These are phyloP conservation scores for Flaveria linearis DNA, from an alignment of 129 eudicot genomes.

Conservation along the genomic window DNA sequence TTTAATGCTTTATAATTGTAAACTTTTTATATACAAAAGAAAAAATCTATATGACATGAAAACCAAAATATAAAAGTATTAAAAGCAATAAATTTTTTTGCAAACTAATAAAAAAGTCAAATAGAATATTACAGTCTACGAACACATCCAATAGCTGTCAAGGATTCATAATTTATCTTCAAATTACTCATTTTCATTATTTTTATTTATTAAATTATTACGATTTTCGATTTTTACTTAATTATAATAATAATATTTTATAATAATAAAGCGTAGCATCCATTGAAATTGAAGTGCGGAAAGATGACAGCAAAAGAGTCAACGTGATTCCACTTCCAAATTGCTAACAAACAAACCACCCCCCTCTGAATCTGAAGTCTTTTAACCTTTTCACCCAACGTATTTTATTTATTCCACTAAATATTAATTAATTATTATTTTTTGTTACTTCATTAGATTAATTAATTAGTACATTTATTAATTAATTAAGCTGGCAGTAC, in stretches of 20 bases:
- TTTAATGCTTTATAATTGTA: no score
- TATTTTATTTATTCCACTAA: conserved; percentile 21
- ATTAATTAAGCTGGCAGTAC: conserved; percentile 8
- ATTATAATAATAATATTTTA: background rate
- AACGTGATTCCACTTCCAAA: conserved; percentile 79
- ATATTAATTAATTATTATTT: background rate
- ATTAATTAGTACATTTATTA: background rate
- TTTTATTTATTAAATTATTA: background rate
- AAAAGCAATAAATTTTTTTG: no score
- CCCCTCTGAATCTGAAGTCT: conserved; percentile 33
- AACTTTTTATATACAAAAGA: no score
- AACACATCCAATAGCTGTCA: background rate
- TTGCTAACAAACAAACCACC: conserved; percentile 52
- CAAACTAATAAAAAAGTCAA: no score
- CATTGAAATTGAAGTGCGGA: conserved; percentile 4
- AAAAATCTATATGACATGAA: no score
- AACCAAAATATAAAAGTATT: no score
- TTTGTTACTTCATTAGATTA: no score
- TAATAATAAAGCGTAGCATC: conserved; percentile 20
- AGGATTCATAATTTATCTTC: background rate
- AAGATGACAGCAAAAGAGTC: conserved; percentile 42
- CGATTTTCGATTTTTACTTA: background rate
- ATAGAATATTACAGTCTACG: background rate
- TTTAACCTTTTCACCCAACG: conserved; percentile 60
- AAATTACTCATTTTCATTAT: background rate